phyloP scores from a whole-genome alignment of 2,329 filamentous ascomycete genomes.

The Fonsecaea nubica region DNA sequence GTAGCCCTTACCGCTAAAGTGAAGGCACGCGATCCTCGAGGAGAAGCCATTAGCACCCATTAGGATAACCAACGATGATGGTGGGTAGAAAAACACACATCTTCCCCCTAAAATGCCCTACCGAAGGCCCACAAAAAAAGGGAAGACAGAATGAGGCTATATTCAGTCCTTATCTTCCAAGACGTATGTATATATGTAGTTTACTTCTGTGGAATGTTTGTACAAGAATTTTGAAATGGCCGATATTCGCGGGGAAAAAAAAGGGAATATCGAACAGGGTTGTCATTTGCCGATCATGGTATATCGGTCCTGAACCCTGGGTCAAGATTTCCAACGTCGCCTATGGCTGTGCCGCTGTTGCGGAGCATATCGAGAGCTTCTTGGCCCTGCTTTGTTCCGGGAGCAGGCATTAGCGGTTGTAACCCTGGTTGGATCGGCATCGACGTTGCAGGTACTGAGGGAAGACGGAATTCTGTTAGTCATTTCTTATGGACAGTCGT shows the following conservation, averaged over 20 bases:
- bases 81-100: too few species aligned
- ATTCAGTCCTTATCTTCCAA: too few species aligned
- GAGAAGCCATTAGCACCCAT: too few species aligned
- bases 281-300: slow-evolving; percentile 8
- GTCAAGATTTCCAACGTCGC: slow-evolving; percentile 9
- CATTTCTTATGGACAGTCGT: not conserved
- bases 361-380: slow-evolving; percentile 12
- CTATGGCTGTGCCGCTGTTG: slow-evolving; percentile 6
- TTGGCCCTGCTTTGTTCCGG: slow-evolving; percentile 18
- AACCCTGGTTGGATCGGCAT: not conserved
- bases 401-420: slow-evolving; percentile 4
- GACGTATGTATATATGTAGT: too few species aligned
- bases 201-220: too few species aligned
- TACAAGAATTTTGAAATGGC: too few species aligned
- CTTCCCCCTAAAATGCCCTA: too few species aligned
- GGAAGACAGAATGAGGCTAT: too few species aligned
- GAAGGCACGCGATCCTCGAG: too few species aligned
- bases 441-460: not conserved
- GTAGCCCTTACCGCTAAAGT: too few species aligned
- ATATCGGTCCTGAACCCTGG: slow-evolving; percentile 24
- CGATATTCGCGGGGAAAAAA: not conserved
- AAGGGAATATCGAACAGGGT: not conserved
- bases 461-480: not conserved
- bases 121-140: too few species aligned
- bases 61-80: too few species aligned